These are phyloP conservation scores for Ustilago xerochloae DNA, from an alignment of 1,284 basidiomycete species.

Conservation along the genomic window DNA sequence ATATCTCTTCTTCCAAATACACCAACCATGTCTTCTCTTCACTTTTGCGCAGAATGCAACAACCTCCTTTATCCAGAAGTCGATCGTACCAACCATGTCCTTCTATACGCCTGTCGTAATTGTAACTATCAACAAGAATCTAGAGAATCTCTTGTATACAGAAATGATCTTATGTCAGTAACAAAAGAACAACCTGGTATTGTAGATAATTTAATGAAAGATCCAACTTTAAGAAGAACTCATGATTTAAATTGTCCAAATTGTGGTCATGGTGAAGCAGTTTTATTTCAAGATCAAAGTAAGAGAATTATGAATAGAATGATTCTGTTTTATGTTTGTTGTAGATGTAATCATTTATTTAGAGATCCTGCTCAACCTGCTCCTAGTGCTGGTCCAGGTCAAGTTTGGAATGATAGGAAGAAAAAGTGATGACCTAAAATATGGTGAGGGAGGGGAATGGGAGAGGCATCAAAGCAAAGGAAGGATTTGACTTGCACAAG, in stretches of 20 bases:
- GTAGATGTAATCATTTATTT: slow-evolving; percentile 62
- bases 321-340: slow-evolving; percentile 66
- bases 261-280: slow-evolving; percentile 60
- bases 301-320: slow-evolving; percentile 65
- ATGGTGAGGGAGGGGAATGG: neutral
- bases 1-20: no score
- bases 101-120: slow-evolving; percentile 93
- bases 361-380: slow-evolving; percentile 47
- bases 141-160: slow-evolving; percentile 88
- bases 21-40: slow-evolving; percentile 58
- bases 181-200: slow-evolving; percentile 93
- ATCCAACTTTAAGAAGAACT: slow-evolving; percentile 79
- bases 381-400: slow-evolving; percentile 34
- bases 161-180: slow-evolving; percentile 91
- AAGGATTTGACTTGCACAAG: no score
- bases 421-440: slow-evolving; percentile 25
- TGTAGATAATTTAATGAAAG: slow-evolving; percentile 86
- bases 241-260: slow-evolving; percentile 61
- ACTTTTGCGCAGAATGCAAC: slow-evolving; percentile 73
- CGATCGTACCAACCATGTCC: slow-evolving; percentile 83
- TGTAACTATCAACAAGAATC: slow-evolving; percentile 88
- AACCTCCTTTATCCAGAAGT: slow-evolving; percentile 87
- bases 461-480: neutral
- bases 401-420: slow-evolving; percentile 54
- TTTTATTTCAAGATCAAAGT: slow-evolving; percentile 67